Evolutionary conservation across 73 alveolate genomes (phyloP).

Genomic region (Breviolum minutum): DNA sequence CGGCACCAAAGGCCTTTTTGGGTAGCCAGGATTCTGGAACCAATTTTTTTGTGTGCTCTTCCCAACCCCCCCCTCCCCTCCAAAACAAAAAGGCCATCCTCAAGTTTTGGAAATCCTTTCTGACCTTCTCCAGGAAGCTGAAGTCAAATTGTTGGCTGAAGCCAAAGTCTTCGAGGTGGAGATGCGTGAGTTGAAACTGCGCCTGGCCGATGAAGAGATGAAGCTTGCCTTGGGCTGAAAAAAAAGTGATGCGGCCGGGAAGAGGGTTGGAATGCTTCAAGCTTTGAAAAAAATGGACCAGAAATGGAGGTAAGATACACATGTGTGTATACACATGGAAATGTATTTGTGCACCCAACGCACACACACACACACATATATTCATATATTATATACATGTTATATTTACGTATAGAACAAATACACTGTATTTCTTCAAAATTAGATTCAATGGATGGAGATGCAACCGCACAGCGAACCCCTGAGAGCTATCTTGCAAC

Average conservation of each 20-base stretch:
- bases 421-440: too few species aligned
- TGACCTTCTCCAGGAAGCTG: conserved; percentile 3
- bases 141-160: conserved; percentile 16
- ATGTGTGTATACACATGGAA: too few species aligned
- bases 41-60: not conserved
- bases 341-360: too few species aligned
- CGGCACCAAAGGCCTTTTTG: not conserved
- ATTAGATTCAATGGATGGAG: too few species aligned
- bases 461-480: too few species aligned
- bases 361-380: too few species aligned
- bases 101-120: not conserved
- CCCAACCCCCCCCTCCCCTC: too few species aligned
- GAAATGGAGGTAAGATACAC: too few species aligned
- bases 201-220: conserved; percentile 47
- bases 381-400: too few species aligned
- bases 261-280: not conserved
- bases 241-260: not conserved
- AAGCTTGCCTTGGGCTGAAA: conserved; percentile 31
- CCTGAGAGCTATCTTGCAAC: too few species aligned
- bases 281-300: too few species aligned
- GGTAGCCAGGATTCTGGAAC: not conserved
- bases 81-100: not conserved
- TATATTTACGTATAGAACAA: too few species aligned
- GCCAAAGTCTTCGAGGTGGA: conserved; percentile 61
- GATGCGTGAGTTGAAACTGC: conserved; percentile 71